Percentiles rank a stretch among this genome's conserved stretches.
phyloP scores from a whole-genome alignment of 2,329 filamentous ascomycete genomes.

The Trichoderma citrinoviride region DNA sequence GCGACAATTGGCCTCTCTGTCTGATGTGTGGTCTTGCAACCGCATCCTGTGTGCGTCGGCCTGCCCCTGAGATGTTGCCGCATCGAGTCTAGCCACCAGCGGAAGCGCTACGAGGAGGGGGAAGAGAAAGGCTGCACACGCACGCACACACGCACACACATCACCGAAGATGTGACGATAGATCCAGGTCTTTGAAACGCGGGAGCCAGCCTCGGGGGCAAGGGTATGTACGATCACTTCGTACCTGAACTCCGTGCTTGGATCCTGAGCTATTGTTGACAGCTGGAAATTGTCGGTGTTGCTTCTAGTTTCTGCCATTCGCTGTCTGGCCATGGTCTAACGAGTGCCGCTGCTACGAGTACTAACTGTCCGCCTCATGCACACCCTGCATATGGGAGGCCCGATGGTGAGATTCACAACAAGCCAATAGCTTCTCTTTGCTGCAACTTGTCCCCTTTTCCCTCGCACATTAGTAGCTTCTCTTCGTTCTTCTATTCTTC shows the following conservation, averaged over 20 bases:
- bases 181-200: not conserved
- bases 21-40: not conserved
- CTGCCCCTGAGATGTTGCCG: slow-evolving; percentile 18
- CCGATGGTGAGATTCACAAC: not conserved
- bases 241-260: not conserved
- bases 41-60: slow-evolving; percentile 5
- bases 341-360: not conserved
- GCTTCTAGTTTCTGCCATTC: not conserved
- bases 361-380: not conserved
- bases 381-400: slow-evolving; percentile 10
- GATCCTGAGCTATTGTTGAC: not conserved
- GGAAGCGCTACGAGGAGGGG: slow-evolving; percentile 1
- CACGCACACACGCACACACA: too few species aligned
- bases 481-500: not conserved
- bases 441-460: not conserved
- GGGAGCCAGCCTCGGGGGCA: not conserved
- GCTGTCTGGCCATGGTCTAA: too few species aligned
- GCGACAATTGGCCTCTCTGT: too few species aligned
- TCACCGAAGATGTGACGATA: not conserved
- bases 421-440: not conserved
- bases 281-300: not conserved
- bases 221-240: not conserved
- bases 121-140: not conserved
- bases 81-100: slow-evolving; percentile 13
- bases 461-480: not conserved